Evolutionary conservation across 78 protist species (phyloP).

Genomic region (Tieghemostelium lacteum): DNA sequence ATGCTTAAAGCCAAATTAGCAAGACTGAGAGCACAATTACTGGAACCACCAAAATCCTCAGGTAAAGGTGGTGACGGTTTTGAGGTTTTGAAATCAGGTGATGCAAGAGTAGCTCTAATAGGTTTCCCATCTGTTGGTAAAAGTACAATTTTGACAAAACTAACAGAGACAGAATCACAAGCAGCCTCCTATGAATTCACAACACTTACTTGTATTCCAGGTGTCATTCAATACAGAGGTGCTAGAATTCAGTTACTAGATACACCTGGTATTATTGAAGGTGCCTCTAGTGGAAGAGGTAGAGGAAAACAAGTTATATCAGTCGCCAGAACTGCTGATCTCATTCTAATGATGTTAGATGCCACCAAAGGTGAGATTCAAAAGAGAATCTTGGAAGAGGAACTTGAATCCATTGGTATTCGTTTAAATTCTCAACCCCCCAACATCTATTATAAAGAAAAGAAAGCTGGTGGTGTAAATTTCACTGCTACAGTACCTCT

Average conservation of each 20-base stretch:
- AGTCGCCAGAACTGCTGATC: conserved; percentile 83
- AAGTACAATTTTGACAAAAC: conserved; percentile 96
- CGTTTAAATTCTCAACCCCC: conserved; percentile 82
- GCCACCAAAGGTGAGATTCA: conserved; percentile 84
- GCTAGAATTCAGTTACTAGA: conserved; percentile 97
- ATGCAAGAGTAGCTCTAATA: conserved; percentile 94
- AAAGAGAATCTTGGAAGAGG: conserved; percentile 77
- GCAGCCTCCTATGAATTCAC: conserved; percentile 99
- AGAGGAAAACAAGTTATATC: conserved; percentile 97
- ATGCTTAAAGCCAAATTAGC: conserved; percentile 96
- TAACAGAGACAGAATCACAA: conserved; percentile 91
- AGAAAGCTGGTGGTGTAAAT: conserved; percentile 81
- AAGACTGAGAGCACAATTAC: conserved; percentile 65
- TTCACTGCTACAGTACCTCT: conserved; percentile 68
- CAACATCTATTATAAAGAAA: conserved; percentile 76
- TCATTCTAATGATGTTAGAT: conserved; percentile 85
- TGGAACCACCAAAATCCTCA: conserved; percentile 75
- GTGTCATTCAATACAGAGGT: conserved; percentile 94
- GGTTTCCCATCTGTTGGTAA: conserved; percentile 98
- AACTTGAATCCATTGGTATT: conserved; percentile 84
- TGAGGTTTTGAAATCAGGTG: conserved; percentile 93
- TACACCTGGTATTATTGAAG: conserved; percentile 99
- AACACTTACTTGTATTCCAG: conserved; percentile 99
- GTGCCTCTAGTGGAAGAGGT: conserved; percentile 99
- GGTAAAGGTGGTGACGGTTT: conserved; percentile 90